Evolutionary conservation across 768 basidiomycete genomes (phyloP), one percentile per base, ranked within the genome.

Genomic region (Rhodotorula paludigena): DNA sequence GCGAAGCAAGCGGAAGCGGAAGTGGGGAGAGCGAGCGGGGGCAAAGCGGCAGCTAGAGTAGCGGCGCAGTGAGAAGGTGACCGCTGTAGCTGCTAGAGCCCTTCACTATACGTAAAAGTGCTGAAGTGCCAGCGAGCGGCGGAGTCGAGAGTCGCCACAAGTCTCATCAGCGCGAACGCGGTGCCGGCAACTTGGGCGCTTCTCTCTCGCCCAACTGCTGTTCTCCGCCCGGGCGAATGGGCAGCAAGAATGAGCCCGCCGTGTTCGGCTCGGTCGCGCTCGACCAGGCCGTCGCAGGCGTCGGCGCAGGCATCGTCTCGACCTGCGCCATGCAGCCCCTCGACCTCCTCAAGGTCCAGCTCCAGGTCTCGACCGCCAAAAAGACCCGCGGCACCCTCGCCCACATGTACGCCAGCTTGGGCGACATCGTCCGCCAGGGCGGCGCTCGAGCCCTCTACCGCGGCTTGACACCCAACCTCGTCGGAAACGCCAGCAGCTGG

Each of bases 321-420:
- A 92, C 92, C 55, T 82, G 97, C 38, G 90, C 90, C 79, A 93
- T 98, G 90, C 92, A 98, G 78, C 96, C 96, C 12, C 83, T 99
- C 41, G 96, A 99, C 79, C 84, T 98, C 18, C 83, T 99, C 79
- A 98, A 98, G 80, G 83, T 96, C 77, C 88, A 91, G 76, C 85
- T 92, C 59, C 96, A 98, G 79, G 89, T 96, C 11, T 85, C 87
- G 30, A 93, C 89, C 82, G 38, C 83, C 82, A 41, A 84, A 84
- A n/a, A 49, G 9, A 16, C 45, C 42, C 28, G 21, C 30, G 85
- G 85, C 38, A 76, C 87, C 41, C 86, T 89, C 39, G 84, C 80
- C 66, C 85, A 87, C 63, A 92, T 98, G 69, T 92, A 87, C 84
- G 74, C 79, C 48, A 84, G 89, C 0, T 77, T 98, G 58, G 81